Base-by-base conservation (phyloP, 2,329 filamentous ascomycete species). In the Trichoderma cornu-damae region DNA sequence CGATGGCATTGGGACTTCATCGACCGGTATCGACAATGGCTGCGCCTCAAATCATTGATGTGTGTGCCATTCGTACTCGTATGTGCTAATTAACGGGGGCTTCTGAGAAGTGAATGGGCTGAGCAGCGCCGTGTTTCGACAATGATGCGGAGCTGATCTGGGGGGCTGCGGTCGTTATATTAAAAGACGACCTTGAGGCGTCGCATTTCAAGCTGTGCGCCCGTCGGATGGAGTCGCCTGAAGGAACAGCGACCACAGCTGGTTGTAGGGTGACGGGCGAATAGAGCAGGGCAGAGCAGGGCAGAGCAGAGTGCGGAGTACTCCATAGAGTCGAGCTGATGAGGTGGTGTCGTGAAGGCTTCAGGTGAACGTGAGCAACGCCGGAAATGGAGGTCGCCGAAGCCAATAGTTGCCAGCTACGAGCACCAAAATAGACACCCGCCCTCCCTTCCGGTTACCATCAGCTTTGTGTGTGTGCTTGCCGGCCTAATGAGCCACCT, bases 1-100 rank as follows among this genome's bases (percentile, higher is more conserved):
- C n/a, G n/a, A n/a, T n/a, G n/a, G n/a, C n/a, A n/a, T n/a, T 44
- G 24, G 22, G 28, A n/a, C 18, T 34, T 34, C 43, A 22, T 5
- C 32, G 34, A 43, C 43, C 30, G 52, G 32, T 55, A 55, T 48
- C 52, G 43, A 57, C 49, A 34, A 42, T 34, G 26, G 7, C 28
- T 44, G n/a, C n/a, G n/a, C n/a, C n/a, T 22, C 11, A n/a, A n/a
- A 9, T 22, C 24, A 40, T 48, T 18, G n/a, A 16, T 18, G 22
- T 22, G 38, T 32, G 35, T 26, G 24, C 14, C 34, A 37, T n/a
- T 30, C 32, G 32, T 16, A 1, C 42, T 56, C 16, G 22, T 35
- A 32, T 26, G 28, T 48, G 24, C 32, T 18, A 30, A 48, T 11
- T 53, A n/a, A n/a, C n/a, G n/a, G 35, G 14, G 12, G 9, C 38